Evolutionary conservation across 1,284 basidiomycete species (phyloP), one percentile per base, ranked within the genome.

Genomic region (Xanthoconium separans): DNA sequence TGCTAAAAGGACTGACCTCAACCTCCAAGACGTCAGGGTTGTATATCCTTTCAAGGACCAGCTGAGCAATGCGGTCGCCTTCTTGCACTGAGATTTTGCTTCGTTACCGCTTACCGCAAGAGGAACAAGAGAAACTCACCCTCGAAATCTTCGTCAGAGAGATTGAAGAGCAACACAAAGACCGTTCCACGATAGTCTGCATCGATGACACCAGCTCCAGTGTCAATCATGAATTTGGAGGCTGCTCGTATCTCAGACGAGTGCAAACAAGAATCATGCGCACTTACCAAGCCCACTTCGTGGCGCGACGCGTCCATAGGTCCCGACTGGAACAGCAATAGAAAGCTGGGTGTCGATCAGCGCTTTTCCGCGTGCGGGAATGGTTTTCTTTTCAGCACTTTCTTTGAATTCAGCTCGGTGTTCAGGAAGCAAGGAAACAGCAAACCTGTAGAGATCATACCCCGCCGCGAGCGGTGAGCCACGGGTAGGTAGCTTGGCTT

Each of bases 221-320:
- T 95, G 70, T 97, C 91, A 58, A 99, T 98, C 81, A 94, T 93
- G 73, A 93, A 95, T 71, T 99, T 99, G 27, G 89, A 89, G 5
- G 96, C 95, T 95, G 34, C 12, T 31, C 36, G 18, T 27, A 22
- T 50, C 42, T 46, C n/a, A 55, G 54, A 40, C 18, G 27, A 31
- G 39, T 12, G 5, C 36, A 22, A 24, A 44, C 29, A 33, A 40
- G n/a, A 24, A n/a, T 47, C 16, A 42, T 8, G 31, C 9, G 18
- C 36, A 71, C 84, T 47, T 59, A 96, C 95, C 95, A 16, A 98
- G 83, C 6, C 96, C 96, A 65, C 89, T 93, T 15, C 96, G 83
- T 7, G 96, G 95, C 2, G 96, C 96, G 55, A 99, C 90, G 47
- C 97, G 91, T 54, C 95, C 96, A 69, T 99, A 99, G 7, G 93